These are phyloP conservation scores for Didymella exigua DNA, from an alignment of 2,329 filamentous ascomycete species.

Conservation along the genomic window DNA sequence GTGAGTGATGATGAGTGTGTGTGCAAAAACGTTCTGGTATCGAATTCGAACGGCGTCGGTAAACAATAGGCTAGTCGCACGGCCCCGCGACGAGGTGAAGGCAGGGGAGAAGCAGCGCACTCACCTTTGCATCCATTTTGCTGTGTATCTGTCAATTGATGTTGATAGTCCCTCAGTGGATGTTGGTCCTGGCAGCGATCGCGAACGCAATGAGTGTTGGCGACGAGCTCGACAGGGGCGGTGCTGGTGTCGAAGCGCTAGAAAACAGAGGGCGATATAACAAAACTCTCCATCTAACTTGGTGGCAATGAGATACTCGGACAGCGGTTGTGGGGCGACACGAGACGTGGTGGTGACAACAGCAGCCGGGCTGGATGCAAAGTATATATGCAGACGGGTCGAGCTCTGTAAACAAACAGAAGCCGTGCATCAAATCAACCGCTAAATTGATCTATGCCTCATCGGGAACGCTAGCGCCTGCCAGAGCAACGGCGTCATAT, in stretches of 20 bases:
- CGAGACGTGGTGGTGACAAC: slow-evolving; percentile 35
- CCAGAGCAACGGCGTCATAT: slow-evolving; percentile 16
- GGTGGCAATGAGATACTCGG: slow-evolving; percentile 48
- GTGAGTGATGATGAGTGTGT: slow-evolving; percentile 12
- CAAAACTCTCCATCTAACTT: slow-evolving; percentile 50
- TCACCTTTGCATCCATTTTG: slow-evolving; percentile 55
- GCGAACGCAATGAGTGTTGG: slow-evolving; percentile 20
- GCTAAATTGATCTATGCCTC: slow-evolving; percentile 5
- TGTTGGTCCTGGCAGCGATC: slow-evolving; percentile 15
- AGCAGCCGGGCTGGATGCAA: slow-evolving; percentile 29
- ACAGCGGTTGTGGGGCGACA: slow-evolving; percentile 34
- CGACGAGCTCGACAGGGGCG: slow-evolving; percentile 33
- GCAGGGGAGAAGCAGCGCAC: slow-evolving; percentile 7
- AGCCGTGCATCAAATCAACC: slow-evolving; percentile 8
- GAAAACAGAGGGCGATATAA: slow-evolving; percentile 46
- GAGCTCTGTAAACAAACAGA: slow-evolving; percentile 25
- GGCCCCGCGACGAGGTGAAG: slow-evolving; percentile 7
- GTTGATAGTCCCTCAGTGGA: slow-evolving; percentile 14
- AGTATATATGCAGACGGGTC: slow-evolving; percentile 32
- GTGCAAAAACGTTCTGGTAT: not conserved
- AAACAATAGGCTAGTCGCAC: slow-evolving; percentile 4
- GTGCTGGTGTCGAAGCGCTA: slow-evolving; percentile 38
- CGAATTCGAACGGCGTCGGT: not conserved
- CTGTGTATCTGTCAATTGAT: slow-evolving; percentile 27
- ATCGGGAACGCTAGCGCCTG: slow-evolving; percentile 6